Evolutionary conservation across 768 basidiomycete genomes (phyloP).

Genomic region (Termitomyces eurrhizus): DNA sequence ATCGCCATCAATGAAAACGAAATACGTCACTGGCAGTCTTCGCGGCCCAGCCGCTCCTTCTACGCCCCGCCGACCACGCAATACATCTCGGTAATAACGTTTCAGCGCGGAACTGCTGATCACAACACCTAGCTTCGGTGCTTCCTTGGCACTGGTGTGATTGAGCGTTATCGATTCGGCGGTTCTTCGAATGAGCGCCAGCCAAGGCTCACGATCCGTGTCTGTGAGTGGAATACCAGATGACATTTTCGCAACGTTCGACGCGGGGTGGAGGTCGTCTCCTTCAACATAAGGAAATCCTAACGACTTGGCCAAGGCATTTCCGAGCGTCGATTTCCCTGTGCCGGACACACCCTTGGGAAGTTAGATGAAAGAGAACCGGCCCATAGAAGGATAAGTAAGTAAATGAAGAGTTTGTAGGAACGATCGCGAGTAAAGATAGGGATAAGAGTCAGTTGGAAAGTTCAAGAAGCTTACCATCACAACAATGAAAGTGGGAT

Average conservation of each 20-base stretch:
- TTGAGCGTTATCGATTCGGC: slow-evolving; percentile 41
- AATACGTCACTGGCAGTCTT: slow-evolving; percentile 53
- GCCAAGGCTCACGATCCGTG: slow-evolving; percentile 83
- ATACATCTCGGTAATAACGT: slow-evolving; percentile 72
- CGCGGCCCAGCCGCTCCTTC: not conserved
- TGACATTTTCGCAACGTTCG: slow-evolving; percentile 88
- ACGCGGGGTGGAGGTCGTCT: slow-evolving; percentile 78
- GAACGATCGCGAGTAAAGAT: not conserved
- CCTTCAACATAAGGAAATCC: slow-evolving; percentile 83
- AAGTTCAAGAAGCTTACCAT: slow-evolving; percentile 17
- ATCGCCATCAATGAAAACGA: slow-evolving; percentile 74
- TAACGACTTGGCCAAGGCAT: slow-evolving; percentile 54
- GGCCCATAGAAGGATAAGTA: not conserved
- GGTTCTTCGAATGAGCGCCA: slow-evolving; percentile 62
- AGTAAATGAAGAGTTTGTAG: not conserved
- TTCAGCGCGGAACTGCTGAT: slow-evolving; percentile 87
- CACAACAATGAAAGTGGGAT: slow-evolving; percentile 19
- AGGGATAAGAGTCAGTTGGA: not conserved
- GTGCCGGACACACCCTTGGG: slow-evolving; percentile 68
- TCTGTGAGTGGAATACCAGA: slow-evolving; percentile 73
- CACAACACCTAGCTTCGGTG: slow-evolving; percentile 51
- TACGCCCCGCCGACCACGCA: slow-evolving; percentile 49
- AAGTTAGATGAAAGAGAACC: not conserved
- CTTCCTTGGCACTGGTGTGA: slow-evolving; percentile 1
- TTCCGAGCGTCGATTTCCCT: slow-evolving; percentile 70